Evolutionary conservation across 306 rosid species (phyloP).

Genomic region (Comarum palustre): DNA sequence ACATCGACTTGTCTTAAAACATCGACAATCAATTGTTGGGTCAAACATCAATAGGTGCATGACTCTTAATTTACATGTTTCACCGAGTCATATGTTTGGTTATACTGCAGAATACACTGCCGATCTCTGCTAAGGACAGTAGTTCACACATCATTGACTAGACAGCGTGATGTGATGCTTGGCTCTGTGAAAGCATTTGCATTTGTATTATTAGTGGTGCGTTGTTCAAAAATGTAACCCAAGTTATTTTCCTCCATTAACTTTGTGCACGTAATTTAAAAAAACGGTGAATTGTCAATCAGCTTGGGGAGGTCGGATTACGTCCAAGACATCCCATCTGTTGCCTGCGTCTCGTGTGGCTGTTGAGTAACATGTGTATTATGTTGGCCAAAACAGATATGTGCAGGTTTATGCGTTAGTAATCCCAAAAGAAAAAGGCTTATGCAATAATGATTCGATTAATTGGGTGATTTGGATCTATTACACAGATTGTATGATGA

Average conservation of each 20-base stretch:
- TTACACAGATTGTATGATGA: not conserved
- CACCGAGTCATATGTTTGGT: not conserved
- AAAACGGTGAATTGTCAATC: not conserved
- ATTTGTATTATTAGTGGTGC: not conserved
- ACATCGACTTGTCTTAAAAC: not conserved
- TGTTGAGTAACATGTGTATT: not conserved
- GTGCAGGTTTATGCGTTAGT: not conserved
- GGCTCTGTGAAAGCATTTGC: not conserved
- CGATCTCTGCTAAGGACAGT: conserved; percentile 19
- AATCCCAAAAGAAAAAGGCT: not conserved
- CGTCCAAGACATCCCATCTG: not conserved
- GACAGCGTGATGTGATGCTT: not conserved
- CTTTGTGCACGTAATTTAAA: not conserved
- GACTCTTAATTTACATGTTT: no score
- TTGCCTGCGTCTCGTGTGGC: not conserved
- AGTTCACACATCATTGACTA: conserved; percentile 16
- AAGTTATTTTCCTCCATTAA: not conserved
- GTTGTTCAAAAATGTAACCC: not conserved
- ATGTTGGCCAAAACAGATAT: not conserved
- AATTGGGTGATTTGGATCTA: not conserved
- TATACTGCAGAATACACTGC: conserved; percentile 39
- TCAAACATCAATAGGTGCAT: not conserved
- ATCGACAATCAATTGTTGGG: not conserved
- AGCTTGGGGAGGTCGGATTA: not conserved
- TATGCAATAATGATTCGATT: not conserved